A percentile compares a stretch with the other conserved stretches of the same genome.
Conservation (phyloP, 306 rosid species). For the Alnus glutinosa region DNA sequence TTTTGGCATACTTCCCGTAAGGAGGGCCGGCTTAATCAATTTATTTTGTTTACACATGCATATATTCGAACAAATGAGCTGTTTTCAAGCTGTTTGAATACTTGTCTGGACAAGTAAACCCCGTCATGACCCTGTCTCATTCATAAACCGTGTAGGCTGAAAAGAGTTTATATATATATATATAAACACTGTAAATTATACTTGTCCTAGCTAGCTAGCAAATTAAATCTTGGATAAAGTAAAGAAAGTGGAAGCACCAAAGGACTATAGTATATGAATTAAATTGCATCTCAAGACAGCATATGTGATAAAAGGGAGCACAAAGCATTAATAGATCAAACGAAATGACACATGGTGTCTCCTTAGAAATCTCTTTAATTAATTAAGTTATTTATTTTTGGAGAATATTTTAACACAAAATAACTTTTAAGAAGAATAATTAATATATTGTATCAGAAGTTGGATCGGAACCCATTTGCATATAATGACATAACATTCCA, state of each 20-base stretch:
- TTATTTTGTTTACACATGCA: too few species aligned
- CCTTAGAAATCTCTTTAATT: not conserved
- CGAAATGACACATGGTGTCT: slow-evolving; percentile 27
- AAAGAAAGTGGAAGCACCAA: not conserved
- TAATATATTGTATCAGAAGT: not conserved
- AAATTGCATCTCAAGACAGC: not conserved
- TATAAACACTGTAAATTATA: too few species aligned
- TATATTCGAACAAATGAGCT: too few species aligned
- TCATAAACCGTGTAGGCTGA: too few species aligned
- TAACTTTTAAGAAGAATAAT: slow-evolving; percentile 2
- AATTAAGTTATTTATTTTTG: not conserved
- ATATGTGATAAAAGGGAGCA: not conserved
- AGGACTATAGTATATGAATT: not conserved
- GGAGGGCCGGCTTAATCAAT: not conserved
- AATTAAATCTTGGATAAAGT: slow-evolving; percentile 9
- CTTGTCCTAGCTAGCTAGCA: not conserved
- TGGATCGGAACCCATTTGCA: not conserved
- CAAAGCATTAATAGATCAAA: slow-evolving; percentile 8
- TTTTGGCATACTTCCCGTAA: slow-evolving; percentile 14
- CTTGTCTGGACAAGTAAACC: too few species aligned
- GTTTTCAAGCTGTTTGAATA: too few species aligned
- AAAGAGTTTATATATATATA: too few species aligned
- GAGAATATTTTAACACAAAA: not conserved
- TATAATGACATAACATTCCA: slow-evolving; percentile 12
- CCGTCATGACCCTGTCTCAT: too few species aligned